Conservation (phyloP, 495 filamentous ascomycete species). For the Hyaloscypha finlandica region DNA sequence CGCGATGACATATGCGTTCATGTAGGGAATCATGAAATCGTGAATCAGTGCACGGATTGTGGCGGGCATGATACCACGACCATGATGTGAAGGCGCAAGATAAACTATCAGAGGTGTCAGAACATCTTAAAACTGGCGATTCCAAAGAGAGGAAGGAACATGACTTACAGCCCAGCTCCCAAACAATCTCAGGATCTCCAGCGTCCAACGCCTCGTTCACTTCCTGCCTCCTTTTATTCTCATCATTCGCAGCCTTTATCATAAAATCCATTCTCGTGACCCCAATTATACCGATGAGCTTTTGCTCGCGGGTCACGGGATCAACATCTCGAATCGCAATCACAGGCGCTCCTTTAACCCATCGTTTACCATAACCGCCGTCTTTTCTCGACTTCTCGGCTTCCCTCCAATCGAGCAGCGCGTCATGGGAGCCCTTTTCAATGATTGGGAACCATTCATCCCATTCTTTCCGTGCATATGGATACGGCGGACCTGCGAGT, state of each 20-base stretch:
- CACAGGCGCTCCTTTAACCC: neutral
- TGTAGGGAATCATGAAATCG: conserved; percentile 7
- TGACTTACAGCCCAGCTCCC: conserved; percentile 13
- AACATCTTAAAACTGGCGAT: neutral
- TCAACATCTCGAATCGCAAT: neutral
- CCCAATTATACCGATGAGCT: neutral
- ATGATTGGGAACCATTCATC: conserved; percentile 7
- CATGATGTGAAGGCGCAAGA: conserved; percentile 6
- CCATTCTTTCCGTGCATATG: conserved; percentile 1
- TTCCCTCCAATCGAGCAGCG: neutral
- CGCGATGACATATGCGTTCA: neutral
- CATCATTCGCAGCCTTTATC: neutral
- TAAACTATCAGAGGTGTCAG: neutral
- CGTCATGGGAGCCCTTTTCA: neutral
- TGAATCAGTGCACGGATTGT: neutral
- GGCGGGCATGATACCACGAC: conserved; percentile 12
- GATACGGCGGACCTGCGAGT: conserved; percentile 6
- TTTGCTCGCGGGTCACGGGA: neutral
- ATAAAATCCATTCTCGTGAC: neutral
- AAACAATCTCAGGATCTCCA: conserved; percentile 10
- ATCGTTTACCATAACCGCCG: neutral
- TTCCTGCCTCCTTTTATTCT: neutral
- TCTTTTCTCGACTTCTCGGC: neutral
- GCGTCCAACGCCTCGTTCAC: neutral
- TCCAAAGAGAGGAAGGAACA: neutral